phyloP scores from a whole-genome alignment of 768 basidiomycete genomes.

The Termitomyces bulborhizus region DNA sequence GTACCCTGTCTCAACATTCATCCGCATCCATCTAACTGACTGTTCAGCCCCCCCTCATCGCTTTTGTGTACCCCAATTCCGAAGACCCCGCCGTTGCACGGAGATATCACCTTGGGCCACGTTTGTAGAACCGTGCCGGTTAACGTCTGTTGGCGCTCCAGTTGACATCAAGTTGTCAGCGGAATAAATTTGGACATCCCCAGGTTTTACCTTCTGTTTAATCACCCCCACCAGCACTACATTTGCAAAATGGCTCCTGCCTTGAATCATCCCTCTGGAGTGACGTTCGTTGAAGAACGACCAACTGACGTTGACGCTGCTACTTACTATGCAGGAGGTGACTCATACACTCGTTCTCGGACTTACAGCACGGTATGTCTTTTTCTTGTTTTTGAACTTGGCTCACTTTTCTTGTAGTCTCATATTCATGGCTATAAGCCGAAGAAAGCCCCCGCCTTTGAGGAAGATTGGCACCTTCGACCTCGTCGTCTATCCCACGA shows the following conservation, averaged over 20 bases:
- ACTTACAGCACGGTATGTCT: conserved; percentile 80
- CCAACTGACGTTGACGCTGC: conserved; percentile 62
- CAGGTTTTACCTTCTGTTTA: not conserved
- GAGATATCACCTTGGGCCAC: conserved; percentile 14
- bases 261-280: conserved; percentile 56
- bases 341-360: conserved; percentile 74
- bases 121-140: conserved; percentile 4
- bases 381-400: conserved; percentile 3
- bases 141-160: not conserved
- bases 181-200: conserved; percentile 1
- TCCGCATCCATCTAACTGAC: not conserved
- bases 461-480: conserved; percentile 69
- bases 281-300: conserved; percentile 62
- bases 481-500: conserved; percentile 88
- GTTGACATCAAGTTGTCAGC: not conserved
- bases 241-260: conserved; percentile 47
- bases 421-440: conserved; percentile 70
- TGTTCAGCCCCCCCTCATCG: not conserved
- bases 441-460: conserved; percentile 63
- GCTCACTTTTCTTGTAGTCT: conserved; percentile 35
- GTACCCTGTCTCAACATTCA: not conserved
- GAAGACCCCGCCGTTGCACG: conserved; percentile 1
- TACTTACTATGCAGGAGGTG: conserved; percentile 77
- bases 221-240: conserved; percentile 7
- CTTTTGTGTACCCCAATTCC: not conserved